A percentile compares a stretch with the other conserved stretches of the same genome.
phyloP scores from a whole-genome alignment of 371 early-diverging fungal genomes.

The Actinomucor elegans region DNA sequence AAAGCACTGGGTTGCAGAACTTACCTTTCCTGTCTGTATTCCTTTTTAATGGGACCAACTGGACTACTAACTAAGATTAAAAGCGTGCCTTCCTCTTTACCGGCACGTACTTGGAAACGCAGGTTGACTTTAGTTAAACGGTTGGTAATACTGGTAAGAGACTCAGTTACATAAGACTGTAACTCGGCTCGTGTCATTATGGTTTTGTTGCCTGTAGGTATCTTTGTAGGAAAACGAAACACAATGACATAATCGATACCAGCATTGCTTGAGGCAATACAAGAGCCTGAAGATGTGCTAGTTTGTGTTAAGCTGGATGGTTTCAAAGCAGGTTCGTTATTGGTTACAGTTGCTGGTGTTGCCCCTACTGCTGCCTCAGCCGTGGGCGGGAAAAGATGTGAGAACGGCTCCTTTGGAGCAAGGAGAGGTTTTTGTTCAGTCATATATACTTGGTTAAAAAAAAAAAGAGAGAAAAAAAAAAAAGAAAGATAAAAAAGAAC shows the following conservation, averaged over 20 bases:
- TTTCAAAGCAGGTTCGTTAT: not conserved
- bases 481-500: not conserved
- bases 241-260: constrained; percentile 54
- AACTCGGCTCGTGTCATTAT: constrained; percentile 15
- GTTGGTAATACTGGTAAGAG: constrained; percentile 13
- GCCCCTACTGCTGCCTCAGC: not conserved
- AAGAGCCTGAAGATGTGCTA: not conserved
- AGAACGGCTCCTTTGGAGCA: not conserved
- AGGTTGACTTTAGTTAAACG: constrained; percentile 32
- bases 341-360: not conserved
- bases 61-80: constrained; percentile 40
- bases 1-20: not conserved
- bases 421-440: constrained; percentile 5
- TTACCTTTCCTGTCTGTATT: constrained; percentile 26
- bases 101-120: constrained; percentile 37
- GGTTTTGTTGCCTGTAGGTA: constrained; percentile 3
- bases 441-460: not conserved
- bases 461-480: not conserved
- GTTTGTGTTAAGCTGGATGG: not conserved
- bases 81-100: constrained; percentile 29
- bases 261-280: constrained; percentile 8
- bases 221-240: constrained; percentile 30
- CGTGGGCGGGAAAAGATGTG: constrained; percentile 5
- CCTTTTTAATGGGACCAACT: constrained; percentile 25
- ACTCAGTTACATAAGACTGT: constrained; percentile 16